phyloP scores from a whole-genome alignment of 768 basidiomycete species.

The Cantharellus anzutake region DNA sequence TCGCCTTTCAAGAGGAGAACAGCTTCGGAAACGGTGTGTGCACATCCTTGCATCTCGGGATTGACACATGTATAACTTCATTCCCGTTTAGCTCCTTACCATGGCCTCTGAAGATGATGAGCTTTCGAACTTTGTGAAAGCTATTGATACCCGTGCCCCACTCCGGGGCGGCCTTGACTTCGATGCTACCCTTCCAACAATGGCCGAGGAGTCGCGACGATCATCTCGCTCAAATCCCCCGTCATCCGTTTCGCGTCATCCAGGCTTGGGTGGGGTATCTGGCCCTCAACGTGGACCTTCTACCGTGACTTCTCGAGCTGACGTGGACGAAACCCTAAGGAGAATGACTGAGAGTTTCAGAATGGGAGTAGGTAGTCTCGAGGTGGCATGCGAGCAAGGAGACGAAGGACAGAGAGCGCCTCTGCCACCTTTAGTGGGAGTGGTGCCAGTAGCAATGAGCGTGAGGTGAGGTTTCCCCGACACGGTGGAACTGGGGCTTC shows the following conservation, averaged over 20 bases:
- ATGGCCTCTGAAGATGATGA: conserved; percentile 4
- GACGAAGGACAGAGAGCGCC: not conserved
- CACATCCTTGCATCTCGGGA: no score
- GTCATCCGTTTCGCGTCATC: not conserved
- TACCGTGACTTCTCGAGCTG: not conserved
- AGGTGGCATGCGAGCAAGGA: not conserved
- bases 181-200: not conserved
- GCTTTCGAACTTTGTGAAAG: conserved; percentile 4
- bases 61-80: no score
- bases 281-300: not conserved
- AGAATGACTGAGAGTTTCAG: conserved; percentile 1
- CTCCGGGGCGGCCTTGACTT: conserved; percentile 5
- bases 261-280: not conserved
- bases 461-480: not conserved
- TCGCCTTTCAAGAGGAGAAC: no score
- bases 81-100: not conserved
- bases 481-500: not conserved
- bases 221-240: not conserved
- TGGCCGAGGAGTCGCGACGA: not conserved
- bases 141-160: conserved; percentile 5
- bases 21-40: no score
- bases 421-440: not conserved
- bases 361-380: not conserved
- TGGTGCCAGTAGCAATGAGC: not conserved
- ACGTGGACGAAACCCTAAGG: not conserved